Conservation (phyloP, 345 rosid species). For the Clarkia xantiana region DNA sequence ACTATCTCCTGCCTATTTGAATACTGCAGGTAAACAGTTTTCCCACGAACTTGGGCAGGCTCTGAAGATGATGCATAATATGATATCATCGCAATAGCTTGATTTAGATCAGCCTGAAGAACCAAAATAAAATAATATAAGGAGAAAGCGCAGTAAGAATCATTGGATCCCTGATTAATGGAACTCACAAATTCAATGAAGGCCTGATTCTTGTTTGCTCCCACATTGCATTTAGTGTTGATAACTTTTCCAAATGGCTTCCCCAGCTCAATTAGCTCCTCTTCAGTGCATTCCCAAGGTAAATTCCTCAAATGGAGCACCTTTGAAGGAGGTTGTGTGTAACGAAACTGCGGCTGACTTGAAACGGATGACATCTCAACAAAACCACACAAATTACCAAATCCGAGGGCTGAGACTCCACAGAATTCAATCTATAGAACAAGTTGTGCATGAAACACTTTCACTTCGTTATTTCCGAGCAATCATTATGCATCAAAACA, state of each 20-base stretch:
- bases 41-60: slow-evolving; percentile 99
- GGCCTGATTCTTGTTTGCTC: slow-evolving; percentile 95
- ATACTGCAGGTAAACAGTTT: slow-evolving; percentile 96
- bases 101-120: slow-evolving; percentile 81
- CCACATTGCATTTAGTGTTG: slow-evolving; percentile 96
- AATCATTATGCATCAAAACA: too few relatives aligned
- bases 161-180: slow-evolving; percentile 1
- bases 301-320: slow-evolving; percentile 94
- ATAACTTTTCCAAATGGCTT: slow-evolving; percentile 95
- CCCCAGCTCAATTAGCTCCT: slow-evolving; percentile 84
- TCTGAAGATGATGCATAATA: slow-evolving; percentile 93
- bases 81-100: slow-evolving; percentile 96
- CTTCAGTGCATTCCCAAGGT: slow-evolving; percentile 99
- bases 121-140: background rate
- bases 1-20: slow-evolving; percentile 97
- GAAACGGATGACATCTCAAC: slow-evolving; percentile 80
- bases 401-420: too few relatives aligned
- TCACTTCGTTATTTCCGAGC: too few relatives aligned
- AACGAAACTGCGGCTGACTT: slow-evolving; percentile 94
- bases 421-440: too few relatives aligned
- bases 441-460: too few relatives aligned
- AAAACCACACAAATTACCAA: slow-evolving; percentile 8
- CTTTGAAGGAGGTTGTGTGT: slow-evolving; percentile 97
- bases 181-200: slow-evolving; percentile 91
- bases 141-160: slow-evolving; percentile 2